Evolutionary conservation across 768 basidiomycete genomes (phyloP).

Genomic region (Tricholoma saponaceum): DNA sequence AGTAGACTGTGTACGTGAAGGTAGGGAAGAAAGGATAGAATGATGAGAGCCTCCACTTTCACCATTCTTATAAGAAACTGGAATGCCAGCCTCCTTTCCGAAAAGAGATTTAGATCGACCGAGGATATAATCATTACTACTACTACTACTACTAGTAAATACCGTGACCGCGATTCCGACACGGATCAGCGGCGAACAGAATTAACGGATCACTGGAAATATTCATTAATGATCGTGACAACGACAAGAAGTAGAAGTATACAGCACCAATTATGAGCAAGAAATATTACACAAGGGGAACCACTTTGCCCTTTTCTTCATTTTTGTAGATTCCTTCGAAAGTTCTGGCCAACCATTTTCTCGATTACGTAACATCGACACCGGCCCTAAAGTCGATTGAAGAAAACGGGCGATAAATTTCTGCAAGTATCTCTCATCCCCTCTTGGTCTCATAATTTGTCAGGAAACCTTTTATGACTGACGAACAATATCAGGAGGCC

Average conservation of each 20-base stretch:
- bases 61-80: background rate
- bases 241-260: too few species aligned
- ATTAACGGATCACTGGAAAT: background rate
- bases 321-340: too few species aligned
- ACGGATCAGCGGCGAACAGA: too few species aligned
- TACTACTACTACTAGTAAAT: too few species aligned
- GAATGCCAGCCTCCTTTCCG: background rate
- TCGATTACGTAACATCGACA: background rate
- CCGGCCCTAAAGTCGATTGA: conserved; percentile 2
- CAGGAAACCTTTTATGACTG: conserved; percentile 35
- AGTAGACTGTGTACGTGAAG: background rate
- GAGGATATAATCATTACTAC: too few species aligned
- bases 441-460: conserved; percentile 38
- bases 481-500: conserved; percentile 44
- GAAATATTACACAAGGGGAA: too few species aligned
- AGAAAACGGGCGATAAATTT: background rate
- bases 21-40: background rate
- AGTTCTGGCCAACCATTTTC: too few species aligned
- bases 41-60: background rate
- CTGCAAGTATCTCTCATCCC: conserved; percentile 26
- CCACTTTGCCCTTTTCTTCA: too few species aligned
- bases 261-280: too few species aligned
- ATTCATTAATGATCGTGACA: background rate
- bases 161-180: too few species aligned
- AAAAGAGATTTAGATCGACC: background rate